phyloP scores from a whole-genome alignment of 495 filamentous ascomycete species.

The Darksidea phi region DNA sequence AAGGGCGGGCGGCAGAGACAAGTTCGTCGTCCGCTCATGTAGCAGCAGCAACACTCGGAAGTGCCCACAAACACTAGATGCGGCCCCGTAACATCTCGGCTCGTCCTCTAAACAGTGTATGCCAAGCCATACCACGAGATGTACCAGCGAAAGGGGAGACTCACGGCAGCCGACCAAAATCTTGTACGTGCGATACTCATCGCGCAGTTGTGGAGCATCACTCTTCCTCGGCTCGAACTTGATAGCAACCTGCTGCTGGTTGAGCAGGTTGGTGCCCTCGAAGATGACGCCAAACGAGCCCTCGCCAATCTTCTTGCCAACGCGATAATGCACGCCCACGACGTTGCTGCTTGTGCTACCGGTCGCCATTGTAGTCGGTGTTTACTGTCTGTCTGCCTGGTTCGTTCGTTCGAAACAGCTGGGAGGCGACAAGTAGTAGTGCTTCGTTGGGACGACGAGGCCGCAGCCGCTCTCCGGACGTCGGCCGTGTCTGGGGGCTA shows the following conservation, averaged over 20 bases:
- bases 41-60: too few species aligned
- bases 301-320: conserved; percentile 99
- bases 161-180: conserved; percentile 98
- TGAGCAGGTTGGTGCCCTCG: conserved; percentile 96
- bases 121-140: conserved; percentile 51
- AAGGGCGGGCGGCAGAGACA: too few species aligned
- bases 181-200: conserved; percentile 99
- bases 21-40: too few species aligned
- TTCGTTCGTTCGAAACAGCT: neutral
- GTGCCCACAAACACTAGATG: too few species aligned
- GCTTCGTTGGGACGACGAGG: neutral
- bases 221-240: conserved; percentile 99
- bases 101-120: neutral
- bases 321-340: conserved; percentile 97
- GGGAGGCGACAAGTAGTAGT: conserved; percentile 1
- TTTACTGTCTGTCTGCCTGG: neutral
- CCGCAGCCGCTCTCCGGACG: neutral
- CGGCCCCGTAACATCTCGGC: too few species aligned
- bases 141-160: conserved; percentile 58
- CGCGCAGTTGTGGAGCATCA: conserved; percentile 94
- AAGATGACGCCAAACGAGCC: conserved; percentile 99
- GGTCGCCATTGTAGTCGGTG: conserved; percentile 52
- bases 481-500: neutral
- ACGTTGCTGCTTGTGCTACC: conserved; percentile 96
- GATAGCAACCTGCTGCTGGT: conserved; percentile 99